Conservation (phyloP, 139 green algal species). For the Nannochloris sp. region DNA sequence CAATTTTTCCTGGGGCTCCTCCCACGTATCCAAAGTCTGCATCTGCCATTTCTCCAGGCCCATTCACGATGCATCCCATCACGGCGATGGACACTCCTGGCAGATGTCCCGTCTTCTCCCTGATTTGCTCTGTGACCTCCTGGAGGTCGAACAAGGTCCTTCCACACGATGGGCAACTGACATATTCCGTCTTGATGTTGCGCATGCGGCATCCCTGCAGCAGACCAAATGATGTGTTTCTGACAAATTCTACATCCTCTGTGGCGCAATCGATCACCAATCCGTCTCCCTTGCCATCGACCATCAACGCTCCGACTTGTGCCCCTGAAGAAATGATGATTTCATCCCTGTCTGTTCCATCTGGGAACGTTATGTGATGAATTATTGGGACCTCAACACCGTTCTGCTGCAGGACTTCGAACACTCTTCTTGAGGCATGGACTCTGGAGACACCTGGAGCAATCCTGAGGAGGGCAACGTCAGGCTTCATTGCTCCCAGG, state of each 20-base stretch:
- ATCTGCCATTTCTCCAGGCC: constrained; percentile 98
- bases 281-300: constrained; percentile 94
- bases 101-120: constrained; percentile 84
- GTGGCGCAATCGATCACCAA: constrained; percentile 67
- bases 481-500: constrained; percentile 33
- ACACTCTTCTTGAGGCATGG: constrained; percentile 78
- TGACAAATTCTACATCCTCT: constrained; percentile 79
- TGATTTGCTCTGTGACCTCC: constrained; percentile 94
- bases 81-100: constrained; percentile 92
- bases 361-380: constrained; percentile 68
- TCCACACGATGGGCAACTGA: constrained; percentile 93
- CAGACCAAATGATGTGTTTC: constrained; percentile 89
- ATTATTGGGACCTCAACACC: constrained; percentile 70
- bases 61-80: constrained; percentile 99
- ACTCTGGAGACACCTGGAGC: constrained; percentile 53
- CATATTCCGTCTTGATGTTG: constrained; percentile 99
- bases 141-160: constrained; percentile 98
- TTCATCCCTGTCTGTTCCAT: constrained; percentile 50
- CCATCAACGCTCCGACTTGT: constrained; percentile 77
- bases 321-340: constrained; percentile 69
- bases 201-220: constrained; percentile 94
- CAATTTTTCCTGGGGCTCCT: constrained; percentile 85
- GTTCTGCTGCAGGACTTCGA: constrained; percentile 63
- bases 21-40: constrained; percentile 94
- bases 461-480: constrained; percentile 64